Evolutionary conservation across 2,329 filamentous ascomycete species (phyloP), one percentile per base, ranked within the genome.

Genomic region (Aspergillus awamori): DNA sequence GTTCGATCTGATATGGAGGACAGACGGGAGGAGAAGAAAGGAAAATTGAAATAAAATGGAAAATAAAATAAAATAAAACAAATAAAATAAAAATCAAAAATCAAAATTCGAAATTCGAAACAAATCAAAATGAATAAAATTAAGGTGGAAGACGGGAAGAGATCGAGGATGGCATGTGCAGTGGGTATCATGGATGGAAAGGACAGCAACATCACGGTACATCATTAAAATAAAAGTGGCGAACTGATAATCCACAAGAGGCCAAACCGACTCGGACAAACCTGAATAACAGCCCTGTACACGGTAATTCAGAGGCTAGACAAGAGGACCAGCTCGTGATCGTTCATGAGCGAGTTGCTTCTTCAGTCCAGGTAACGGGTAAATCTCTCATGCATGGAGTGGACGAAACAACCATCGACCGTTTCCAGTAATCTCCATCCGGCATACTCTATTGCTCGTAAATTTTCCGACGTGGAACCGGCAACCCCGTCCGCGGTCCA

Each of bases 401-500:
- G 47, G 47, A 38, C 26, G 30, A 36, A 26, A 55, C 30, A 36
- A 49, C 48, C 52, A 28, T 48, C 52, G 33, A 45, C 57, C 51
- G 57, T 60, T 62, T 48, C 41, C 15, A 58, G 26, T 41, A 57
- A 52, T 58, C 43, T 28, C 57, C 52, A 57, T 28, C 24, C 36
- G 30, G 41, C 53, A 51, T 24, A 38, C 38, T 57, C 63, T 48
- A 58, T 60, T 62, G 61, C 61, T 60, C 49, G 61, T 66, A 67
- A 69, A 70, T 41, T 69, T 65, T 70, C 65, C 65, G 68, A 66
- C 66, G 65, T 72, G 65, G 66, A 67, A 57, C 63, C 51, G 61
- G 60, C 59, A 59, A 52, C 53, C 63, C 59, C 66, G 62, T 63
- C 59, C 33, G 33, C 33, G 33, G 33, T 36, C 53, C 58, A 69